Conservation (phyloP, 768 basidiomycete species). For the Cystobasidiopsis lactophilus region DNA sequence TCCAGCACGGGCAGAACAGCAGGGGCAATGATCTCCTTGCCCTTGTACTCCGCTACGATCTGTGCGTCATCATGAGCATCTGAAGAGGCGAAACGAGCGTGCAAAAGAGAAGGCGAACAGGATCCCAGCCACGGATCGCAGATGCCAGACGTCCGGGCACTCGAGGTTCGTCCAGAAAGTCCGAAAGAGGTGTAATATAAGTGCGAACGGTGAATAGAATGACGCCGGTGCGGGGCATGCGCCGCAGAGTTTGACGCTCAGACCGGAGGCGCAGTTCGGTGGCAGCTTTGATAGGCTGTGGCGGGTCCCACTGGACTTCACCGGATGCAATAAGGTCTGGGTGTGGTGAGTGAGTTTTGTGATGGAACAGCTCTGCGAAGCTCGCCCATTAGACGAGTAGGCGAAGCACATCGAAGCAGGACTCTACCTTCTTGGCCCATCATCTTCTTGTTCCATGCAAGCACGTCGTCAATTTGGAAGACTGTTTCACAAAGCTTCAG, state of each 20-base stretch:
- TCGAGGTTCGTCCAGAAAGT: conserved; percentile 35
- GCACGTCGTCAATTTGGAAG: conserved; percentile 2
- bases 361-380: too few species aligned
- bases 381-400: background rate
- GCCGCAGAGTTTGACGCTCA: conserved; percentile 44
- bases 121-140: conserved; percentile 26
- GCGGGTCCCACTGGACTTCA: too few species aligned
- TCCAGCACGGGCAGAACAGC: too few species aligned
- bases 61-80: too few species aligned
- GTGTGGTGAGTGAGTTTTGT: too few species aligned
- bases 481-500: conserved; percentile 18
- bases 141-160: conserved; percentile 41
- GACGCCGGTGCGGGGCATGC: conserved; percentile 41
- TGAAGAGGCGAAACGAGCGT: too few species aligned
- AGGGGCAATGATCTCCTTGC: too few species aligned
- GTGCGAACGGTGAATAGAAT: conserved; percentile 44
- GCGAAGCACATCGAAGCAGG: background rate
- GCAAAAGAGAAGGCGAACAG: too few species aligned
- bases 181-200: conserved; percentile 19
- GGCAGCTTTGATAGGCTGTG: background rate
- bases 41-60: too few species aligned
- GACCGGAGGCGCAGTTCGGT: conserved; percentile 35
- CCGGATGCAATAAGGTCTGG: too few species aligned
- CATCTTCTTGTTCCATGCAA: conserved; percentile 1
- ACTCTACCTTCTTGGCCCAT: conserved; percentile 30